Conservation (phyloP, 352 stramenopile genomes). For the Bremia lactucae region DNA sequence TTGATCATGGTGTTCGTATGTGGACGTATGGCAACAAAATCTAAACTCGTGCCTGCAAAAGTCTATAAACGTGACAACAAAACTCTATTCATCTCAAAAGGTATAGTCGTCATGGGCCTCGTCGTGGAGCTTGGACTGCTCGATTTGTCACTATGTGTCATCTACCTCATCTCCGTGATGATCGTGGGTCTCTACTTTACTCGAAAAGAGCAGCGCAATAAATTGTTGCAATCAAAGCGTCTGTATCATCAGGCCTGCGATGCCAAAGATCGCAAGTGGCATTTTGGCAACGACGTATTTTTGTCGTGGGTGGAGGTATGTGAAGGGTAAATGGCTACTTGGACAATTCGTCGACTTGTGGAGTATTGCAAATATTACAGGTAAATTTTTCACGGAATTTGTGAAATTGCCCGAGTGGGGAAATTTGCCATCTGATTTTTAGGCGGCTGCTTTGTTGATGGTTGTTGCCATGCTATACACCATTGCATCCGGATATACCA, state of each 20-base stretch:
- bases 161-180: too few relatives aligned
- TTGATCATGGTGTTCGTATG: too few relatives aligned
- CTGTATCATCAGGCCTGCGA: too few relatives aligned
- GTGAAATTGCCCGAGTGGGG: slow-evolving; percentile 45
- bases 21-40: too few relatives aligned
- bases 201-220: slow-evolving; percentile 55
- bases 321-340: background rate
- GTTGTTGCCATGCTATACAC: slow-evolving; percentile 58
- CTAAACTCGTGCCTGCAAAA: too few relatives aligned
- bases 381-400: slow-evolving; percentile 78
- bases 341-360: too few relatives aligned
- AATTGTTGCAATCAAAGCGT: slow-evolving; percentile 53
- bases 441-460: slow-evolving; percentile 58
- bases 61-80: too few relatives aligned
- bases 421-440: slow-evolving; percentile 52
- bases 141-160: too few relatives aligned
- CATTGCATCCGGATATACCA: slow-evolving; percentile 56
- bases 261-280: slow-evolving; percentile 46
- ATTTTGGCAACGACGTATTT: slow-evolving; percentile 67
- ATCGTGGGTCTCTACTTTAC: too few relatives aligned
- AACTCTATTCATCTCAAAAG: too few relatives aligned
- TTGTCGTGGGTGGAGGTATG: slow-evolving; percentile 53
- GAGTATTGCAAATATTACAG: slow-evolving; percentile 4
- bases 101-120: too few relatives aligned
- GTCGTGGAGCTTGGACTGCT: too few relatives aligned